These are phyloP conservation scores for Acanthamoeba sp. DNA, from an alignment of 208 protist species.

Conservation along the genomic window DNA sequence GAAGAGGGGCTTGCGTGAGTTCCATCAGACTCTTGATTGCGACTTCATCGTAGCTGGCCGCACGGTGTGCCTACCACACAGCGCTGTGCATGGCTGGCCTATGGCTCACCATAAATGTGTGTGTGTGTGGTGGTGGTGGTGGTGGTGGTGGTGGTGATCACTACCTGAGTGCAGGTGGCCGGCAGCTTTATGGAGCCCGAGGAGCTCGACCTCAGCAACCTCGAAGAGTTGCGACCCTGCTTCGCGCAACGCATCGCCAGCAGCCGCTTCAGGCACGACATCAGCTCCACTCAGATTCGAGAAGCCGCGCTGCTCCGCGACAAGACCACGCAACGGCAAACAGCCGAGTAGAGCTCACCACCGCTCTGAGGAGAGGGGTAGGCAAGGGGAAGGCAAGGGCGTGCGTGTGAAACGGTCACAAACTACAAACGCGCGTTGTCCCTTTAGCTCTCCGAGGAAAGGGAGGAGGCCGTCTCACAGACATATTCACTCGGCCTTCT, in stretches of 20 bases:
- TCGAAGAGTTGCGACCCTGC: conserved; percentile 22
- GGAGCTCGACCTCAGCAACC: background rate
- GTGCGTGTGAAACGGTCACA: too few species aligned
- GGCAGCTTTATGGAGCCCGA: conserved; percentile 16
- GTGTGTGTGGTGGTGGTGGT: background rate
- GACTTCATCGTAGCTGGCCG: conserved; percentile 67
- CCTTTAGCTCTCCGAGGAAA: too few species aligned
- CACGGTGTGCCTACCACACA: background rate
- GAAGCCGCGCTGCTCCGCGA: background rate
- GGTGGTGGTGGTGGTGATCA: background rate
- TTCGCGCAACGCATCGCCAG: background rate
- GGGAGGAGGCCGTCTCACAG: too few species aligned
- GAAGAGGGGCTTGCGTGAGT: background rate
- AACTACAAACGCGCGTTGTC: too few species aligned
- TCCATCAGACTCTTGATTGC: background rate
- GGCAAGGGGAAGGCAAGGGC: too few species aligned
- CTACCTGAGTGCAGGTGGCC: background rate
- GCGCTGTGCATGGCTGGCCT: background rate
- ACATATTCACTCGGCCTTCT: conserved; percentile 48
- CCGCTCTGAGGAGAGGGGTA: too few species aligned
- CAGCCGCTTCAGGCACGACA: conserved; percentile 30
- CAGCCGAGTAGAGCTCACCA: too few species aligned
- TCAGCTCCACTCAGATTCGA: conserved; percentile 50
- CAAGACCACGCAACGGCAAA: too few species aligned
- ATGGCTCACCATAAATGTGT: background rate